Percentiles rank a stretch among this genome's conserved stretches.
These are phyloP conservation scores for Amaranthus hypochondriacus DNA, from an alignment of 148 eudicot genomes.

Conservation along the genomic window DNA sequence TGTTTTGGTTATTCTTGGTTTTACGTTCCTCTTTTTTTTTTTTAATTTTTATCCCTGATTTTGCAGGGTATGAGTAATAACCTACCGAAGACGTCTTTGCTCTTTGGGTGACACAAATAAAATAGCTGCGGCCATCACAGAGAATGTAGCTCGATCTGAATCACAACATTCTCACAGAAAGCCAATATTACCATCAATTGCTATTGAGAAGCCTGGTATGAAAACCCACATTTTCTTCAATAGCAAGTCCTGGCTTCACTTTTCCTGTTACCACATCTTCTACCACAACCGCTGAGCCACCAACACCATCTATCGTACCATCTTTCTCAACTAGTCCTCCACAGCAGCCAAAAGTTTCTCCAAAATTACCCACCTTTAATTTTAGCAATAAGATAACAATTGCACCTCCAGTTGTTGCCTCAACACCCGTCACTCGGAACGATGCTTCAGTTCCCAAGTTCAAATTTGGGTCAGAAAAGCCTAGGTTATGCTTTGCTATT, in stretches of 20 bases:
- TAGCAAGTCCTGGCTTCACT: conserved; percentile 47
- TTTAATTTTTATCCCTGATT: neutral
- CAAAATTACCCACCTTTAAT: conserved; percentile 36
- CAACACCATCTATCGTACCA: conserved; percentile 80
- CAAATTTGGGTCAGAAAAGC: conserved; percentile 58
- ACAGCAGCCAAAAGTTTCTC: conserved; percentile 25
- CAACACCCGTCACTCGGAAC: conserved; percentile 28
- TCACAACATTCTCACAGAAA: conserved; percentile 27
- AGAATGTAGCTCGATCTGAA: conserved; percentile 22
- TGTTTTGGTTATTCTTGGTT: neutral
- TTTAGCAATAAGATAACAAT: conserved; percentile 47
- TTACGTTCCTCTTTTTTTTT: neutral
- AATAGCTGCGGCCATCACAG: conserved; percentile 18
- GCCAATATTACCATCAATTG: conserved; percentile 45
- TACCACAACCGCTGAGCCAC: conserved; percentile 57
- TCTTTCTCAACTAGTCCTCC: conserved; percentile 33
- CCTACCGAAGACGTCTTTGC: conserved; percentile 22
- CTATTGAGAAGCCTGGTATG: conserved; percentile 36
- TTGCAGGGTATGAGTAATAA: conserved; percentile 27
- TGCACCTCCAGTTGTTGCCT: conserved; percentile 52
- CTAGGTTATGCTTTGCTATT: conserved; percentile 58
- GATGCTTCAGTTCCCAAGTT: conserved; percentile 46
- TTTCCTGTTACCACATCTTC: conserved; percentile 57
- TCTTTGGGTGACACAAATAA: conserved; percentile 26
- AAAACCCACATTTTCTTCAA: conserved; percentile 31